Evolutionary conservation across 768 basidiomycete species (phyloP).

Genomic region (Auriculariales sp.): DNA sequence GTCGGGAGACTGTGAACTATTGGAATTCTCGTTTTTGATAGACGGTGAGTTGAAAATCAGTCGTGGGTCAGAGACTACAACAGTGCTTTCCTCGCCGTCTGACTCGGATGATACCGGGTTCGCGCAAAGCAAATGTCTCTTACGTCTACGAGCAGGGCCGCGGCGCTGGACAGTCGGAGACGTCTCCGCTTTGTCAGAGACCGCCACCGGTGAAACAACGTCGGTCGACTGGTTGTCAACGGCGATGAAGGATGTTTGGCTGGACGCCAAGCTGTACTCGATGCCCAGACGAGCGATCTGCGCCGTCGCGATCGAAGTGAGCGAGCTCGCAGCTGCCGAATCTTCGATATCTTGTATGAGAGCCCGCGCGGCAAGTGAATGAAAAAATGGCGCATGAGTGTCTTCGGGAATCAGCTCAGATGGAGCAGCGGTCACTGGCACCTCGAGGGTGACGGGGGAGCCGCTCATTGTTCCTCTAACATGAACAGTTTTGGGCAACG

Average conservation of each 20-base stretch:
- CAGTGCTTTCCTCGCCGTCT: too few relatives aligned
- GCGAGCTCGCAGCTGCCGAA: too few relatives aligned
- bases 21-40: too few relatives aligned
- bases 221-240: slow-evolving; percentile 18
- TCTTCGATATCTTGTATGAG: slow-evolving; percentile 40
- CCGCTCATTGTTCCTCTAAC: slow-evolving; percentile 4
- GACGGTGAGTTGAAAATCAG: too few relatives aligned
- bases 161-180: background rate
- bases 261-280: slow-evolving; percentile 36
- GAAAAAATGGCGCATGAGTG: slow-evolving; percentile 16
- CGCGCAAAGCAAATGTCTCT: too few relatives aligned
- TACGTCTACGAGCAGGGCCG: too few relatives aligned
- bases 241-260: slow-evolving; percentile 43
- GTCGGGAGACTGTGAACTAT: too few relatives aligned
- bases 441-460: slow-evolving; percentile 5
- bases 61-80: too few relatives aligned
- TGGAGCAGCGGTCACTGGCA: slow-evolving; percentile 5
- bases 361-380: slow-evolving; percentile 37
- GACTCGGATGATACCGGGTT: too few relatives aligned
- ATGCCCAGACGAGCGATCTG: slow-evolving; percentile 35
- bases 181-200: background rate
- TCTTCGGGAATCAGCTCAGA: background rate
- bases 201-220: background rate
- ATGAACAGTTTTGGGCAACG: background rate
- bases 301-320: slow-evolving; percentile 11